Conservation (phyloP, 164 flowering plant species). For the Tetrastigma voinierianum region DNA sequence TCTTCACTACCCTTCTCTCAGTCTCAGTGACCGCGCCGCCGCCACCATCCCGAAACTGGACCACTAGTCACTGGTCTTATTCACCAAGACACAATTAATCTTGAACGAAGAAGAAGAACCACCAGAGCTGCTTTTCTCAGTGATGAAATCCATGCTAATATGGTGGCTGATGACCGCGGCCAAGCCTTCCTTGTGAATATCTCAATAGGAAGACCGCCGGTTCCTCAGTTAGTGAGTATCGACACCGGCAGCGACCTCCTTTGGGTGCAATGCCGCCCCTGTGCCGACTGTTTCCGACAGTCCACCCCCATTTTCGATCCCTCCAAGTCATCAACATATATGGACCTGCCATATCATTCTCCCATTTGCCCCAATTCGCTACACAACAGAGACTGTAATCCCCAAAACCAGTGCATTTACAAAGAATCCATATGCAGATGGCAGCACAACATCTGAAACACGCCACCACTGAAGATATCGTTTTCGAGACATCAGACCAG, state of each 20-base stretch:
- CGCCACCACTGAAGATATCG: conserved; percentile 2
- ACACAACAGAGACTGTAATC: background rate
- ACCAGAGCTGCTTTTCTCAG: background rate
- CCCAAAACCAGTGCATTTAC: background rate
- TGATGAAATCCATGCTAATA: background rate
- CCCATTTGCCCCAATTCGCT: background rate
- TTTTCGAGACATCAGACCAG: conserved; percentile 3
- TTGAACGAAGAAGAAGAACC: too few species aligned
- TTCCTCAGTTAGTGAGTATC: background rate
- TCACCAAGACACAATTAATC: too few species aligned
- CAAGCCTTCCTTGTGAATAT: conserved; percentile 1
- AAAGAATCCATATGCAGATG: background rate
- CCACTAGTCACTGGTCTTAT: too few species aligned
- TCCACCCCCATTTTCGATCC: background rate
- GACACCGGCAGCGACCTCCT: conserved; percentile 13
- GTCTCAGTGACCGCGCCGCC: too few species aligned
- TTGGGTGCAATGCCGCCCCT: conserved; percentile 16
- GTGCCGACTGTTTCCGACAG: background rate
- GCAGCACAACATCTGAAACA: background rate
- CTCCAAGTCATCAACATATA: conserved; percentile 3
- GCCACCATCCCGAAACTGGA: too few species aligned
- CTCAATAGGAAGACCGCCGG: conserved; percentile 14
- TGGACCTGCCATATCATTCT: background rate
- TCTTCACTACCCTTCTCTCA: too few species aligned
- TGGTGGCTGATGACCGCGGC: too few species aligned